These are phyloP conservation scores for Beta lomatogona DNA, from an alignment of 179 eudicot species.

Conservation along the genomic window DNA sequence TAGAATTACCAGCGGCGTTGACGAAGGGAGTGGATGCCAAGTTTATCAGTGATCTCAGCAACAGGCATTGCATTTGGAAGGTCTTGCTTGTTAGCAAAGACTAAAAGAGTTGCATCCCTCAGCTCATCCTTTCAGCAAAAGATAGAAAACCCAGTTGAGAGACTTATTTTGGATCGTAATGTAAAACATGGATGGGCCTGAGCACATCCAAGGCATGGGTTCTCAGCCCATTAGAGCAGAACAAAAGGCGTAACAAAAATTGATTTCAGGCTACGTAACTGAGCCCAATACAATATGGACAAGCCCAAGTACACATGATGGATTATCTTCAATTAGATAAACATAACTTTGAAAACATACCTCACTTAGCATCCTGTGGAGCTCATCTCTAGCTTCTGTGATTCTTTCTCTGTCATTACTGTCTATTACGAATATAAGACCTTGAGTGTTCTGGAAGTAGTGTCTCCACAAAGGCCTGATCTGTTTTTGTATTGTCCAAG, in stretches of 20 bases:
- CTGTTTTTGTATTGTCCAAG: slow-evolving; percentile 21
- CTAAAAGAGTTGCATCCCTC: slow-evolving; percentile 30
- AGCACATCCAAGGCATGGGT: background rate
- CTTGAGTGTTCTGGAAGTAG: slow-evolving; percentile 36
- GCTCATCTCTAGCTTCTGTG: slow-evolving; percentile 37
- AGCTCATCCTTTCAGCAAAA: slow-evolving; percentile 22
- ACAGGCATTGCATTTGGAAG: slow-evolving; percentile 42
- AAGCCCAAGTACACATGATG: background rate
- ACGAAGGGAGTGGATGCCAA: slow-evolving; percentile 32
- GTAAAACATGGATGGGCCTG: background rate
- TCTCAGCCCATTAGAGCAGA: background rate
- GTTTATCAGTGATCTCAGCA: slow-evolving; percentile 39
- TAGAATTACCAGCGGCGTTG: slow-evolving; percentile 22
- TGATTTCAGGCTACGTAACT: background rate
- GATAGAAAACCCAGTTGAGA: background rate
- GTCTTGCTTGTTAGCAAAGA: slow-evolving; percentile 43
- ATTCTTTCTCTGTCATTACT: slow-evolving; percentile 36
- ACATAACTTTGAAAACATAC: slow-evolving; percentile 5
- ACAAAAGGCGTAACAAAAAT: background rate
- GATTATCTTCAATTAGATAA: background rate
- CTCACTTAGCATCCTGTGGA: slow-evolving; percentile 30
- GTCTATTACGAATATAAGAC: slow-evolving; percentile 32
- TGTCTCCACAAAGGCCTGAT: slow-evolving; percentile 51
- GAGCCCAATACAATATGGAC: background rate
- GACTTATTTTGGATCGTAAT: background rate